Conservation (phyloP, 345 rosid species). For the Gossypium arboreum region DNA sequence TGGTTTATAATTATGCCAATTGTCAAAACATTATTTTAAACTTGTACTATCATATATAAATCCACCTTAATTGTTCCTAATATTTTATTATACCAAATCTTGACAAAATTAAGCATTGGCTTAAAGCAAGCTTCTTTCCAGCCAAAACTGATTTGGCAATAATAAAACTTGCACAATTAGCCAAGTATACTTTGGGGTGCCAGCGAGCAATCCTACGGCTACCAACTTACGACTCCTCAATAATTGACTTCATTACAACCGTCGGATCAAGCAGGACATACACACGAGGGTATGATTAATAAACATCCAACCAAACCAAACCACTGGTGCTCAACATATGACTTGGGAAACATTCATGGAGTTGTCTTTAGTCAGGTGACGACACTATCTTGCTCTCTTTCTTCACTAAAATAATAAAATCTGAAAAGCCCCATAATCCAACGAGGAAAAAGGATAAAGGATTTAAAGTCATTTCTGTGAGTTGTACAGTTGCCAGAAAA, state of each 20-base stretch:
- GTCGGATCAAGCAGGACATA: not conserved
- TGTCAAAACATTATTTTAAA: not conserved
- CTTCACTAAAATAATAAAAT: not conserved
- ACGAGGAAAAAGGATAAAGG: not conserved
- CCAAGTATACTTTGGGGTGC: not conserved
- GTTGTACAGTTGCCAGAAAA: not conserved
- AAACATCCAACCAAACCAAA: not conserved
- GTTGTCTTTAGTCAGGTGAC: constrained; percentile 11
- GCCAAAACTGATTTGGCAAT: not conserved
- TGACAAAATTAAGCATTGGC: not conserved
- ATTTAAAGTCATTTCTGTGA: not conserved
- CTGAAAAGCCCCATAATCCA: not conserved
- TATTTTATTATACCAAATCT: not conserved
- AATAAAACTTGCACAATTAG: not conserved
- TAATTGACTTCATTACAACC: not conserved
- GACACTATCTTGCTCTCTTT: not conserved
- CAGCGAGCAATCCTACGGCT: not conserved
- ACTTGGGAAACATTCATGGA: not conserved
- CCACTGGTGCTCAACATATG: not conserved
- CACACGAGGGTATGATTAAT: not conserved
- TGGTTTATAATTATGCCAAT: not conserved
- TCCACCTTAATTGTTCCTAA: not conserved
- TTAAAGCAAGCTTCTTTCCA: constrained; percentile 1
- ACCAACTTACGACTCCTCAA: not conserved
- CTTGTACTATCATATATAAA: not conserved